Evolutionary conservation across 2,329 filamentous ascomycete genomes (phyloP).

Genomic region (Colletotrichum horii): DNA sequence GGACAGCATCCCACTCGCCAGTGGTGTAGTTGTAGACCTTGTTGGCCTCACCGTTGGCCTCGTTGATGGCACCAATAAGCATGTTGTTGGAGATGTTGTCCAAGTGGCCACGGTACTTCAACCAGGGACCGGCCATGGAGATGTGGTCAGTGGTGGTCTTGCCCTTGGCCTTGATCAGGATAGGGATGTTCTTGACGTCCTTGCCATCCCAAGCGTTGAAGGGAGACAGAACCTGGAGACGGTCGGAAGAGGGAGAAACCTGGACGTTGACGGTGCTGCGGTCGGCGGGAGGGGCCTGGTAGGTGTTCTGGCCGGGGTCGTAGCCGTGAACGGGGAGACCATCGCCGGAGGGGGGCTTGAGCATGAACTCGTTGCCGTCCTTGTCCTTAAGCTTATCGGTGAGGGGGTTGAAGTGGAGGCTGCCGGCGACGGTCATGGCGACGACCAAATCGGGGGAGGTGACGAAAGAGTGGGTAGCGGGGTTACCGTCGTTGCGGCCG

Average conservation of each 20-base stretch:
- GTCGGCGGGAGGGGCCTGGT: slow-evolving; percentile 90
- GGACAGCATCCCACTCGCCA: slow-evolving; percentile 85
- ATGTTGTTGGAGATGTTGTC: slow-evolving; percentile 99
- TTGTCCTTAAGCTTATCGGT: slow-evolving; percentile 92
- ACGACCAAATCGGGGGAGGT: slow-evolving; percentile 90
- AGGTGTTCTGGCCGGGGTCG: slow-evolving; percentile 90
- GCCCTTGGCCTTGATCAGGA: slow-evolving; percentile 94
- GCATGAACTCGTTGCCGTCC: slow-evolving; percentile 94
- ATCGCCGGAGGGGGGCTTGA: slow-evolving; percentile 78
- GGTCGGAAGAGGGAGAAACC: slow-evolving; percentile 88
- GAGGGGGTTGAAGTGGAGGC: slow-evolving; percentile 92
- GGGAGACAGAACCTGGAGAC: slow-evolving; percentile 88
- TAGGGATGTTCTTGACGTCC: slow-evolving; percentile 82
- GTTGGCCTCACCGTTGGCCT: slow-evolving; percentile 95
- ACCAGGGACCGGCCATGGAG: slow-evolving; percentile 95
- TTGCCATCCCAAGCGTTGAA: slow-evolving; percentile 93
- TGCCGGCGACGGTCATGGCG: slow-evolving; percentile 82
- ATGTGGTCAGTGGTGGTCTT: slow-evolving; percentile 99
- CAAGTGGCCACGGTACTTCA: slow-evolving; percentile 98
- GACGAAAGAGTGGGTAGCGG: slow-evolving; percentile 91
- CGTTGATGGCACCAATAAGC: slow-evolving; percentile 96
- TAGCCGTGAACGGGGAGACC: slow-evolving; percentile 84
- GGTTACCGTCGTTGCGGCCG: slow-evolving; percentile 95
- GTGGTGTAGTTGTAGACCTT: slow-evolving; percentile 92
- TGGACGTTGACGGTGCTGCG: slow-evolving; percentile 75